phyloP scores from a whole-genome alignment of 1,284 basidiomycete genomes.

The Taiwanofungus camphoratus region DNA sequence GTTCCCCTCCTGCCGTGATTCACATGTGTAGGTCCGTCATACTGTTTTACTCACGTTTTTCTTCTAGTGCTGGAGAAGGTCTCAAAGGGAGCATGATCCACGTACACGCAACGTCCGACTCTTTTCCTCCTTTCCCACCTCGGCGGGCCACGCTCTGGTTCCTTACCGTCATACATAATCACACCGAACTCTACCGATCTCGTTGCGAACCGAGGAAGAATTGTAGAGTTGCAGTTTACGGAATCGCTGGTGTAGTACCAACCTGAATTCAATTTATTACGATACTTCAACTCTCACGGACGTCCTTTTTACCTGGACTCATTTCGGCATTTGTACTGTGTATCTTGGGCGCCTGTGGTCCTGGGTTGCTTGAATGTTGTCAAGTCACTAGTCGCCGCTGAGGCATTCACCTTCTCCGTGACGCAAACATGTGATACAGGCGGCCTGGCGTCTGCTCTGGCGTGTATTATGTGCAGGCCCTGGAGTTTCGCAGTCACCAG shows the following conservation, averaged over 20 bases:
- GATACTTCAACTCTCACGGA: too few relatives aligned
- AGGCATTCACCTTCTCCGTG: too few relatives aligned
- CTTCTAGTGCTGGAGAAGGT: constrained; percentile 27
- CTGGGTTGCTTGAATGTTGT: too few relatives aligned
- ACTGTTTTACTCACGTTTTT: background rate
- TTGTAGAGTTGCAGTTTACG: constrained; percentile 19
- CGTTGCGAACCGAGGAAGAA: constrained; percentile 17
- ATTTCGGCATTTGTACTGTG: too few relatives aligned
- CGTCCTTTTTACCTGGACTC: too few relatives aligned
- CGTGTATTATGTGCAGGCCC: too few relatives aligned
- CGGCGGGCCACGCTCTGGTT: constrained; percentile 5
- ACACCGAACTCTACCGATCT: constrained; percentile 11
- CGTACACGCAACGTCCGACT: constrained; percentile 1
- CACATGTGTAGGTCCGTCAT: background rate
- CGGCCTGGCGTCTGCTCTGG: too few relatives aligned
- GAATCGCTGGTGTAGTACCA: constrained; percentile 10
- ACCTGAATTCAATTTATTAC: constrained; percentile 2
- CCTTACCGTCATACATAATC: constrained; percentile 7
- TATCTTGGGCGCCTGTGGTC: too few relatives aligned
- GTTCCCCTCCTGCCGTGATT: background rate
- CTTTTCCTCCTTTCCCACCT: constrained; percentile 2
- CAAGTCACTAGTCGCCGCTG: too few relatives aligned
- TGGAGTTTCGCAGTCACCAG: too few relatives aligned
- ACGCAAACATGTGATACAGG: too few relatives aligned
- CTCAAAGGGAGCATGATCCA: constrained; percentile 20